These are phyloP conservation scores for Curvularia sp. DNA, from an alignment of 2,329 filamentous ascomycete genomes.

Conservation along the genomic window DNA sequence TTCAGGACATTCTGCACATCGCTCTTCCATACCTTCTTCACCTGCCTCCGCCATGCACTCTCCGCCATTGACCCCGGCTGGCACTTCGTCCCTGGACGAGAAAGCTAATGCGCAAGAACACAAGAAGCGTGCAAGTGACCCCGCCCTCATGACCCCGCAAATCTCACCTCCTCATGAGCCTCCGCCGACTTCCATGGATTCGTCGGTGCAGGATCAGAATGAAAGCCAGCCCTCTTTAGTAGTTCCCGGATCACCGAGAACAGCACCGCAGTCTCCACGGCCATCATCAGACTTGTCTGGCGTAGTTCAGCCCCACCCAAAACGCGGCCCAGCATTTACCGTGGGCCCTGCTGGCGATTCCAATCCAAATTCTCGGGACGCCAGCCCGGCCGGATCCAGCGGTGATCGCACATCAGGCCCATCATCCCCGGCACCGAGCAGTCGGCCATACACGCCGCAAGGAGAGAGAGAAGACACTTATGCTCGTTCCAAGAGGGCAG, in stretches of 20 bases:
- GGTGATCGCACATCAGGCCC: conserved; percentile 58
- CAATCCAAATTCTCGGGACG: conserved; percentile 62
- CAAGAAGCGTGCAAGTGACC: conserved; percentile 50
- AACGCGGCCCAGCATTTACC: conserved; percentile 62
- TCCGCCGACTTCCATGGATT: conserved; percentile 55
- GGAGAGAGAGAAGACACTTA: conserved; percentile 87
- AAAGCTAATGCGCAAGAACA: conserved; percentile 47
- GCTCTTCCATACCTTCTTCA: conserved; percentile 66
- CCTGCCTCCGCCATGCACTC: conserved; percentile 77
- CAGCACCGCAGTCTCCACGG: conserved; percentile 48
- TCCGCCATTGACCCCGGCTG: conserved; percentile 86
- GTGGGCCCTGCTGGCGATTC: conserved; percentile 65
- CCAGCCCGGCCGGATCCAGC: conserved; percentile 68
- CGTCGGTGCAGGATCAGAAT: conserved; percentile 33
- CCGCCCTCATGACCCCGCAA: conserved; percentile 64
- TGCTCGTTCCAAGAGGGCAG: conserved; percentile 78
- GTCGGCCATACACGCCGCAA: conserved; percentile 77
- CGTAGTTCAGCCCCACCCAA: conserved; percentile 56
- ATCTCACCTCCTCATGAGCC: conserved; percentile 63
- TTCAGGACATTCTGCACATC: conserved; percentile 59
- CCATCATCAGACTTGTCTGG: conserved; percentile 55
- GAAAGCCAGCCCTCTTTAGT: conserved; percentile 32
- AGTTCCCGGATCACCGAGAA: conserved; percentile 40
- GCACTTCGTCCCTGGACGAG: conserved; percentile 68
- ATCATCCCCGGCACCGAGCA: conserved; percentile 65